Base-by-base conservation (phyloP, 2,329 filamentous ascomycete species). In the Lachnellula arida region DNA sequence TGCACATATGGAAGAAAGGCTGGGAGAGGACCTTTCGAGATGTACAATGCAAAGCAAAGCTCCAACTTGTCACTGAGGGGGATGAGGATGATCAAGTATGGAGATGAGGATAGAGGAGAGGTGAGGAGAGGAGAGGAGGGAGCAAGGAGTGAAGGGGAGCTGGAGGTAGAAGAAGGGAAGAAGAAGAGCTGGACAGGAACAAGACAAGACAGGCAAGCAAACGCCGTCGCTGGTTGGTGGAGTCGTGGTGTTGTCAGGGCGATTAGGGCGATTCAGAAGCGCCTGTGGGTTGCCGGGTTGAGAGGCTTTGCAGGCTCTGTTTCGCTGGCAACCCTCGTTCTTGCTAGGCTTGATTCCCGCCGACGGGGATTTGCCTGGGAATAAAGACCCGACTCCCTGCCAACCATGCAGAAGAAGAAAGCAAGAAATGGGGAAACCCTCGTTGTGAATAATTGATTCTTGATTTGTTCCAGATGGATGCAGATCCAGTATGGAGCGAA, bases 1-100 rank as follows among this genome's bases (percentile, higher is more conserved):
- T 42, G 59, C 49, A 61, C 62, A 65, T 60, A 9, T 4, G 7
- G 25, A 59, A 58, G 63, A 65, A 63, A 59, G 62, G 65, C 58
- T 58, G 61, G 57, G 61, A 60, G 53, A 53, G 54, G 58, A 56
- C 65, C 65, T 58, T 40, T 62, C 60, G 59, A 58, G 49, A 57
- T 59, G 50, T 52, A 37, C 54, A 39, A 32, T 32, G 28, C 28
- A 49, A 22, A 37, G 43, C 39, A 15, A 40, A 40, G 46, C 57
- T 62, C 52, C 60, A 49, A 46, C 46, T 25, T 54, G 57, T 42
- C 19, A 23, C 52, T 2, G 28, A 32, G 28, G 52, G 51, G 57
- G 56, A 56, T 56, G 55, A 54, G 50, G 48, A 49, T 49, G 51
- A 46, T 43, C 46, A 51, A 46, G 56, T 32, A 55, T 46, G 42